Percentiles rank a stretch among this genome's conserved stretches.
These are phyloP conservation scores for Alternaria alternata DNA, from an alignment of 2,329 filamentous ascomycete genomes.

Conservation along the genomic window DNA sequence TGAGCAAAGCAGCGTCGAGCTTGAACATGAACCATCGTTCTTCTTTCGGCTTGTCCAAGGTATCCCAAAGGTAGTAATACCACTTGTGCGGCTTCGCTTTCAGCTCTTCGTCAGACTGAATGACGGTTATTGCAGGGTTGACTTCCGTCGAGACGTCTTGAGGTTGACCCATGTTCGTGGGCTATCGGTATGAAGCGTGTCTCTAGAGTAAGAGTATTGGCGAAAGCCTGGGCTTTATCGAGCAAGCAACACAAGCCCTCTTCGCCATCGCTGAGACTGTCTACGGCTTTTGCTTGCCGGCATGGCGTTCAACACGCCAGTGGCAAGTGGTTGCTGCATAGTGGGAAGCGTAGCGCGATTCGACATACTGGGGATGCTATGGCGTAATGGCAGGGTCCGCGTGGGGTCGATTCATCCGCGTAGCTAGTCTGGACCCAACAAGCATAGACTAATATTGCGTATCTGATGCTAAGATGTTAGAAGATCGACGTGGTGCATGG, in stretches of 20 bases:
- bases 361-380: constrained; percentile 14
- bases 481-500: constrained; percentile 1
- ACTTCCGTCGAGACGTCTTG: constrained; percentile 2
- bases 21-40: constrained; percentile 37
- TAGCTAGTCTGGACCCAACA: neutral
- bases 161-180: neutral
- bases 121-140: neutral
- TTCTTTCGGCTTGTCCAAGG: constrained; percentile 28
- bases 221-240: constrained; percentile 1
- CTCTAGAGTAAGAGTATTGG: neutral
- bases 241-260: neutral
- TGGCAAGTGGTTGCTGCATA: neutral
- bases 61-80: constrained; percentile 34
- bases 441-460: neutral
- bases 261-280: neutral
- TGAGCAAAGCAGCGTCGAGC: constrained; percentile 54
- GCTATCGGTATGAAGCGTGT: neutral
- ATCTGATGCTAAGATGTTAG: neutral
- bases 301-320: neutral
- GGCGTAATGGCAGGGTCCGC: constrained; percentile 13
- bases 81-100: constrained; percentile 15
- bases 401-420: neutral
- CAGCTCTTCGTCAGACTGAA: neutral
- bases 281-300: neutral
- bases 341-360: constrained; percentile 2